Evolutionary conservation across 1,284 basidiomycete species (phyloP).

Genomic region (Papiliotrema laurentii): DNA sequence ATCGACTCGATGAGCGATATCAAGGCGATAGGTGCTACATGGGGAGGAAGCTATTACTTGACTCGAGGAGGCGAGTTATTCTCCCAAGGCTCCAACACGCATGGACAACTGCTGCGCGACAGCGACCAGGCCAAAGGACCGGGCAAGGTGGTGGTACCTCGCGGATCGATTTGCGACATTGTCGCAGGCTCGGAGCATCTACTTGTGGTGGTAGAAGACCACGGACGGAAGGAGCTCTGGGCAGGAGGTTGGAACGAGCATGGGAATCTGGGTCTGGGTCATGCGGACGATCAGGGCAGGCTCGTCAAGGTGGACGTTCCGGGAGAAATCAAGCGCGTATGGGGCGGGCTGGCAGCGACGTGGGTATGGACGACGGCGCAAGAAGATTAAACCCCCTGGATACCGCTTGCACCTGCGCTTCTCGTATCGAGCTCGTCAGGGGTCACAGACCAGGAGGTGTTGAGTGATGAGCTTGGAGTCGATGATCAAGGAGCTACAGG

Average conservation of each 20-base stretch:
- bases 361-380: conserved; percentile 15
- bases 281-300: conserved; percentile 52
- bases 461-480: too few relatives aligned
- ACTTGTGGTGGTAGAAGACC: conserved; percentile 44
- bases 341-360: conserved; percentile 33
- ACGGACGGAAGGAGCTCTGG: conserved; percentile 54
- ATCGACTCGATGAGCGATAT: conserved; percentile 39
- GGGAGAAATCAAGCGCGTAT: conserved; percentile 21
- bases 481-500: background rate
- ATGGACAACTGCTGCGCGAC: too few relatives aligned
- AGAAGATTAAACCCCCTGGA: too few relatives aligned
- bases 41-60: conserved; percentile 72
- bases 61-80: conserved; percentile 33
- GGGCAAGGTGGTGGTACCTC: conserved; percentile 9
- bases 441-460: too few relatives aligned
- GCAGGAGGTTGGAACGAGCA: conserved; percentile 96
- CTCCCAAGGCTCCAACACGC: conserved; percentile 62
- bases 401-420: too few relatives aligned
- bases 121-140: background rate
- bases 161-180: conserved; percentile 37
- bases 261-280: conserved; percentile 73
- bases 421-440: too few relatives aligned
- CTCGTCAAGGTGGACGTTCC: conserved; percentile 41
- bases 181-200: conserved; percentile 79
- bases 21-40: conserved; percentile 60